Conservation (phyloP, 2,329 filamentous ascomycete species). For the Xylaria digitata region DNA sequence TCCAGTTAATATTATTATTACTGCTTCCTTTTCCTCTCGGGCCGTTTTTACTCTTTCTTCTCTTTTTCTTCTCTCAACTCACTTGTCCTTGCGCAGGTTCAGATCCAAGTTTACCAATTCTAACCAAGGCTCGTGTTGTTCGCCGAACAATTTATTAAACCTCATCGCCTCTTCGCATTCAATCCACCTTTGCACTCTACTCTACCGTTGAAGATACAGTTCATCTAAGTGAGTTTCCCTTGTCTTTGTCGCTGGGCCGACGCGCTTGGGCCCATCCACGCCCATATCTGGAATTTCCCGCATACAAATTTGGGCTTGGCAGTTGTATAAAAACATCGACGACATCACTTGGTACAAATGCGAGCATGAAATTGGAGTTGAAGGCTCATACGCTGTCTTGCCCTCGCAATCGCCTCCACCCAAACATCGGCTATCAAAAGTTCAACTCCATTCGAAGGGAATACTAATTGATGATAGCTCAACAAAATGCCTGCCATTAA, state of each 20-base stretch:
- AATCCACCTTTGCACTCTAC: slow-evolving; percentile 26
- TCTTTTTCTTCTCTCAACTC: slow-evolving; percentile 47
- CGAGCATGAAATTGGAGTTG: neutral
- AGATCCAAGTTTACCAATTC: slow-evolving; percentile 41
- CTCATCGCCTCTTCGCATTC: slow-evolving; percentile 40
- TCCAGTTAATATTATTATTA: slow-evolving; percentile 47
- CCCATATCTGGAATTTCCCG: slow-evolving; percentile 8
- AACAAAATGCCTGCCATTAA: slow-evolving; percentile 51
- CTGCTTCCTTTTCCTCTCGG: slow-evolving; percentile 46
- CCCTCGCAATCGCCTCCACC: neutral
- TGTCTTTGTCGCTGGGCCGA: slow-evolving; percentile 35
- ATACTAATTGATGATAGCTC: slow-evolving; percentile 38
- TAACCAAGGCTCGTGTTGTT: slow-evolving; percentile 52
- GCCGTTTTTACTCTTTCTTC: slow-evolving; percentile 42
- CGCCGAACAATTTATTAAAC: slow-evolving; percentile 44
- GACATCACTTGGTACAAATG: neutral
- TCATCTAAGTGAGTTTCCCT: slow-evolving; percentile 33
- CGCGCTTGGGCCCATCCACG: slow-evolving; percentile 26
- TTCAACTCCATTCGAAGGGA: slow-evolving; percentile 29
- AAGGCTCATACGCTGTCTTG: neutral
- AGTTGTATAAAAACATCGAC: neutral
- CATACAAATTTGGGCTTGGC: slow-evolving; percentile 18
- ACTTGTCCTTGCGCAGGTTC: slow-evolving; percentile 50
- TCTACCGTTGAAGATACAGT: slow-evolving; percentile 21
- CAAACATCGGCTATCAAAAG: neutral